Conservation (phyloP, 169 alveolate species). For the Theileria equi region DNA sequence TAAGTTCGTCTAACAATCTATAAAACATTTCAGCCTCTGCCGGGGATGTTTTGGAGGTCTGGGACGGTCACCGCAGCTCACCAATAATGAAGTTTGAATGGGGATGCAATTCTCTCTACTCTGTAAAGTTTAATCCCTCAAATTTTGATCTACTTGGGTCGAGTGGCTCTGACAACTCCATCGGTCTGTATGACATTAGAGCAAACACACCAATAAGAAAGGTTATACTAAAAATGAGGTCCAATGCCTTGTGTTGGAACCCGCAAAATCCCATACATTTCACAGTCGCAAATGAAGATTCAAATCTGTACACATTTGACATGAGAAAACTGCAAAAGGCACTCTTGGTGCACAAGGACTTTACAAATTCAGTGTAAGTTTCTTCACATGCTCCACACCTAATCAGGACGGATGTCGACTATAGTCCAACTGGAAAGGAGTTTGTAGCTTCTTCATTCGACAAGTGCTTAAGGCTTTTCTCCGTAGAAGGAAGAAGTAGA, state of each 20-base stretch:
- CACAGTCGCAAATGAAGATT: constrained; percentile 97
- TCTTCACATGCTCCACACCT: not conserved
- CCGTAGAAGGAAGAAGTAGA: constrained; percentile 87
- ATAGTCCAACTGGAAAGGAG: constrained; percentile 95
- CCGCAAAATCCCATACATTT: constrained; percentile 96
- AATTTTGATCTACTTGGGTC: constrained; percentile 81
- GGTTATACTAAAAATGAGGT: constrained; percentile 84
- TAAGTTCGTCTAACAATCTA: not conserved
- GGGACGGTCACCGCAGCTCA: constrained; percentile 71
- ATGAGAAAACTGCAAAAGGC: constrained; percentile 92
- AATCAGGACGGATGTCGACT: constrained; percentile 87
- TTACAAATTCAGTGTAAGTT: constrained; percentile 84
- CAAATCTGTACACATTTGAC: constrained; percentile 95
- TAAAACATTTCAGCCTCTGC: constrained; percentile 83
- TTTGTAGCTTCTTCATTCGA: constrained; percentile 97
- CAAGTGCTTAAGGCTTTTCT: constrained; percentile 93
- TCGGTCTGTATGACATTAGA: constrained; percentile 85
- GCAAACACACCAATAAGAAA: constrained; percentile 87
- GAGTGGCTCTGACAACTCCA: constrained; percentile 86
- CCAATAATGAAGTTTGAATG: constrained; percentile 74
- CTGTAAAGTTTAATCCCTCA: constrained; percentile 92
- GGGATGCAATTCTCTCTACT: constrained; percentile 73
- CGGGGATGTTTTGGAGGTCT: constrained; percentile 78
- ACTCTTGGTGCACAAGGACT: constrained; percentile 90
- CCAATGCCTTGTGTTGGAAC: constrained; percentile 95